Conservation (phyloP, 768 basidiomycete genomes). For the Rhodotorula graminis region DNA sequence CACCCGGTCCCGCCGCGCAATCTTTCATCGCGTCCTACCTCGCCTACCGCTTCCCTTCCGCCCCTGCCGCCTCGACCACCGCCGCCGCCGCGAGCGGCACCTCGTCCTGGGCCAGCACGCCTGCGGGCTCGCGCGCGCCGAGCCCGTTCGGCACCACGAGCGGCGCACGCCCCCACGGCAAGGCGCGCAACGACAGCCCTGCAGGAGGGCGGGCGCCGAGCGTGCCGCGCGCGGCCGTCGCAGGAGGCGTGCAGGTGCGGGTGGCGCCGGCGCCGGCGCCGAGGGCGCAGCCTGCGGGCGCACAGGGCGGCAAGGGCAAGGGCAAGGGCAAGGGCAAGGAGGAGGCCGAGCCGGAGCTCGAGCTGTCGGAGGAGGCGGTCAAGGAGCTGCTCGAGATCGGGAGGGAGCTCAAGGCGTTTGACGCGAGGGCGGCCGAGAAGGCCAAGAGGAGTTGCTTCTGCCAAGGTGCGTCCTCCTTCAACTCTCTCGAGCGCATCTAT, state of each 20-base stretch:
- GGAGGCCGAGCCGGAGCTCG: neutral
- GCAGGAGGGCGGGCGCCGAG: neutral
- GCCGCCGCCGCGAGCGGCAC: neutral
- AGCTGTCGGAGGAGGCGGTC: slow-evolving; percentile 7
- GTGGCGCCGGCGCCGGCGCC: neutral
- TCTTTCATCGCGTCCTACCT: slow-evolving; percentile 7
- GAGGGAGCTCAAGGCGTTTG: slow-evolving; percentile 2
- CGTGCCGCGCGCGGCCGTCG: neutral
- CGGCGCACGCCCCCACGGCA: slow-evolving; percentile 11
- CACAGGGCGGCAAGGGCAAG: slow-evolving; percentile 1
- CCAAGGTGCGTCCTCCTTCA: slow-evolving; percentile 4
- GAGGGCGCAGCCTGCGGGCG: neutral
- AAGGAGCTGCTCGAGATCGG: slow-evolving; percentile 9
- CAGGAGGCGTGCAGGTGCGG: neutral
- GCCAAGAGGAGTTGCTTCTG: slow-evolving; percentile 20
- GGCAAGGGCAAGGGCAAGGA: slow-evolving; percentile 5
- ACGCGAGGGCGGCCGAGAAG: neutral
- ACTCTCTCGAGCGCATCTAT: neutral
- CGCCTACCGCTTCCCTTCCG: slow-evolving; percentile 11
- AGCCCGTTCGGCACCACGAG: neutral
- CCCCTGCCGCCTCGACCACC: neutral
- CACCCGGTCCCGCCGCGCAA: neutral
- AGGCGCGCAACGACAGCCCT: slow-evolving; percentile 1
- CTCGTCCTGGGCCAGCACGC: neutral
- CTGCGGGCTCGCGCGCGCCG: neutral